Base-by-base conservation (phyloP, 345 rosid species). In the Toxicodendron radicans region DNA sequence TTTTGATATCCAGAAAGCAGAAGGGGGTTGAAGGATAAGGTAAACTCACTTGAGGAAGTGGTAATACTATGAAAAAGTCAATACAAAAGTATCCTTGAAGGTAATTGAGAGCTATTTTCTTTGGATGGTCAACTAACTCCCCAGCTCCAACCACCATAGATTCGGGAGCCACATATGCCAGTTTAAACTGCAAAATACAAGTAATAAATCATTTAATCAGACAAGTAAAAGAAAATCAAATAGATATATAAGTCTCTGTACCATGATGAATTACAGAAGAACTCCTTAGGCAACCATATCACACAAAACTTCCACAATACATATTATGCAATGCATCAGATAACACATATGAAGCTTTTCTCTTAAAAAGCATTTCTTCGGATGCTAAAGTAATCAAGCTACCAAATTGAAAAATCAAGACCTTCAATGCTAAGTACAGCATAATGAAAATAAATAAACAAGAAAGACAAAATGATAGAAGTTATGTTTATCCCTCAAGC, bases 111-210 rank as follows among this genome's bases (percentile, higher is more conserved):
- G 94, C 92, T 72, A 92, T 92, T 81, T 83, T 85, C 52, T 70
- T 87, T 11, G 97, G 99, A 75, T 92, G 86, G 80, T 89, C 97
- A 82, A 91, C 97, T 58, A 92, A 85, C 82, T 89, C 95, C 59
- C 97, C 97, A 67, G 91, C 93, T 75, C 97, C 97, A 80, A 89
- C 84, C 53, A 91, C 95, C 43, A 79, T 83, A 54, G 97, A 88
- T 80, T 92, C 97, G 0, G 92, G 95, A 79, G 95, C 92, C 69
- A 95, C 74, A 79, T 88, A 95, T 38, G 97, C 97, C 83, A 95
- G 72, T 70, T 90, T 90, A 79, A 92, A 95, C 99, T 95, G 91
- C 80, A 83, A 71, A 79, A 48, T 18, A 66, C 53, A 64, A 71
- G 45, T 35, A 64, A 11, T 17, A 35, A 60, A 45, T 46, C 62